Base-by-base conservation (phyloP, 2,329 filamentous ascomycete genomes). In the Nectriaceae sp. region DNA sequence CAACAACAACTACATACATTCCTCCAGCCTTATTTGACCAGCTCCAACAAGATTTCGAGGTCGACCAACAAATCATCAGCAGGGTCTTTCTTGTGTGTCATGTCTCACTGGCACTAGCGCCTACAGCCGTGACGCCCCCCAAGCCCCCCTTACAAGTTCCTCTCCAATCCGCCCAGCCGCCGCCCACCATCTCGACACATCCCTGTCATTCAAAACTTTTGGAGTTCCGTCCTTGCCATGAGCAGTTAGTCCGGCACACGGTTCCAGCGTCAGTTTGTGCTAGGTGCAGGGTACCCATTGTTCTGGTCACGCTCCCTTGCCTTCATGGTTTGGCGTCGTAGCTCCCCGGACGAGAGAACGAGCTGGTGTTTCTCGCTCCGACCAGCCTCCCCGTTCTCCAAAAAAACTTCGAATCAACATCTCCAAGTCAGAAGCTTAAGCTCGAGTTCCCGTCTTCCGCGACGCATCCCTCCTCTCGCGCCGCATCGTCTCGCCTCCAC, bases 51-150 rank as follows among this genome's bases (percentile, higher is more conserved):
- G 10, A 31, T 31, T 31, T n/a, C n/a, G n/a, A n/a, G 15, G 15
- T 31, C 26, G 10, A 31, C 10, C 26, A 31, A 31, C 26, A 31
- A 31, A 31, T 40, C 11, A 22, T 4, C 38, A 40, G 38, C 38
- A 40, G 38, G 3, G 38, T 19, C 21, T 31, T 44, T 44, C 36
- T 48, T 26, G 48, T 44, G 49, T 51, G 49, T 44, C 21, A 48
- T 31, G 26, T 47, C 49, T 48, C 42, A 59, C 56, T 56, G 43
- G 31, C 52, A 57, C 58, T 61, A 61, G 58, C 52, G 58, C 45
- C 58, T 52, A 61, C 54, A 46, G 50, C 48, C 51, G 48, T 43
- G 43, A 31, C 21, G 42, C 39, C 42, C 43, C 44, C 42, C 21
- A 39, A 49, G 44, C 51, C 55, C 56, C 54, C 47, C 40, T 42